Percentiles rank a stretch among this genome's conserved stretches.
phyloP scores from a whole-genome alignment of 768 basidiomycete species.

The Xerocomus spinulosus region DNA sequence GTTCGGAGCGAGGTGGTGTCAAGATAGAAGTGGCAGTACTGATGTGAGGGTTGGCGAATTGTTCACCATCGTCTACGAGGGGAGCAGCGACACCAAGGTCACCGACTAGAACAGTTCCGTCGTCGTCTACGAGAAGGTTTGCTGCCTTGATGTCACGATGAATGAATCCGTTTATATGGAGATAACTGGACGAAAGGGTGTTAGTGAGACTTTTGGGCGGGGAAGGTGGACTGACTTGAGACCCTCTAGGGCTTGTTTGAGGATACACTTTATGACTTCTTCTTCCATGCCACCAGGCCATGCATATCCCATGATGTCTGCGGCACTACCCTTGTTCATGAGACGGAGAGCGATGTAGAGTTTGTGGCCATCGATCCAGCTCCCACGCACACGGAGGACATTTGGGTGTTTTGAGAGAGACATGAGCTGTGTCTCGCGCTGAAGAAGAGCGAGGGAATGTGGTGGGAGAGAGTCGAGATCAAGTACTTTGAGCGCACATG shows the following conservation, averaged over 20 bases:
- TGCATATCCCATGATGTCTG: slow-evolving; percentile 78
- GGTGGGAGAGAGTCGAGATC: slow-evolving; percentile 78
- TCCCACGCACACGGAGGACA: slow-evolving; percentile 85
- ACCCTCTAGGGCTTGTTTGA: slow-evolving; percentile 85
- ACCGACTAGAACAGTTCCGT: slow-evolving; percentile 84
- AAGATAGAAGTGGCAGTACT: slow-evolving; percentile 28
- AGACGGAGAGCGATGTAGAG: slow-evolving; percentile 83
- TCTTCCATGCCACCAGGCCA: slow-evolving; percentile 92
- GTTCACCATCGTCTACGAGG: slow-evolving; percentile 60
- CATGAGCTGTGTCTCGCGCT: slow-evolving; percentile 88
- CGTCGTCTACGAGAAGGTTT: slow-evolving; percentile 87
- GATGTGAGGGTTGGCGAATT: slow-evolving; percentile 27
- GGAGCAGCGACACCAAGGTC: slow-evolving; percentile 92
- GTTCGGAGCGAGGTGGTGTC: slow-evolving; percentile 20
- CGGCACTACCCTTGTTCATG: slow-evolving; percentile 85
- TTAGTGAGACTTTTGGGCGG: not conserved
- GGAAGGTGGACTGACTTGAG: slow-evolving; percentile 55
- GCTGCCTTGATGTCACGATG: slow-evolving; percentile 94
- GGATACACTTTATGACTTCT: slow-evolving; percentile 78
- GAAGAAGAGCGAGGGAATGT: slow-evolving; percentile 64
- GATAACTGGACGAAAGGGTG: slow-evolving; percentile 47
- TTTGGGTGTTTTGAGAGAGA: slow-evolving; percentile 91
- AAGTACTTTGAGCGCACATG: slow-evolving; percentile 85
- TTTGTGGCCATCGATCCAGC: slow-evolving; percentile 82
- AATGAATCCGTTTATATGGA: slow-evolving; percentile 88